Evolutionary conservation across 129 eudicot genomes (phyloP), one percentile per base, ranked within the genome.

Genomic region (Silybum marianum): DNA sequence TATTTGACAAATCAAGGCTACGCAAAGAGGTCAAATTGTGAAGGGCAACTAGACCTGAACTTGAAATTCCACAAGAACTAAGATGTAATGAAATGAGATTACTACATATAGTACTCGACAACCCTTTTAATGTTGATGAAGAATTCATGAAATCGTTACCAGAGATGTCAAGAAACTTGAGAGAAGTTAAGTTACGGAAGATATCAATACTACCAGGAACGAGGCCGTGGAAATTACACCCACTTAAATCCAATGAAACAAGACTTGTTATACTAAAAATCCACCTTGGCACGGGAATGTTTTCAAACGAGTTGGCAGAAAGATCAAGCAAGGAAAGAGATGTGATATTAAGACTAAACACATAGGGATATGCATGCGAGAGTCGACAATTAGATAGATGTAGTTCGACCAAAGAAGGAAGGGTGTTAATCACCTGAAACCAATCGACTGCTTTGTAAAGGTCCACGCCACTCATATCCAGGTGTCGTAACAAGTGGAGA

Each of bases 371-470:
- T 28, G 51, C 3, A 19, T 40, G 23, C 9, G 62, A 9, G 19
- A 84, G 83, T 36, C 48, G 44, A 42, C 83, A 80, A 25, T 24
- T 0, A 21, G 34, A 48, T 39, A 83, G 30, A 62, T 76, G 77
- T 18, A 86, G 26, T 25, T 83, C 81, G 8, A 19, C 75, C 36
- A 86, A 71, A 62, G 79, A 79, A 71, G 82, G 82, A 23, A 86
- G 84, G 22, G 22, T 34, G 70, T 79, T 83, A 36, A 76, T 79
- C 68, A 79, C 87, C 67, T 75, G 85, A 9, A 79, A 16, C 87
- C 89, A 83, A 26, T 79, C 22, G 6, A 77, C 3, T n/a, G 85
- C 74, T 14, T 22, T 48, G 82, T 71, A 71, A 21, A 83, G 82
- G 72, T 71, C 58, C 48, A 71, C 69, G 68, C 18, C 12, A 36